Evolutionary conservation across 129 eudicot species (phyloP).

Genomic region (Logfia minima): DNA sequence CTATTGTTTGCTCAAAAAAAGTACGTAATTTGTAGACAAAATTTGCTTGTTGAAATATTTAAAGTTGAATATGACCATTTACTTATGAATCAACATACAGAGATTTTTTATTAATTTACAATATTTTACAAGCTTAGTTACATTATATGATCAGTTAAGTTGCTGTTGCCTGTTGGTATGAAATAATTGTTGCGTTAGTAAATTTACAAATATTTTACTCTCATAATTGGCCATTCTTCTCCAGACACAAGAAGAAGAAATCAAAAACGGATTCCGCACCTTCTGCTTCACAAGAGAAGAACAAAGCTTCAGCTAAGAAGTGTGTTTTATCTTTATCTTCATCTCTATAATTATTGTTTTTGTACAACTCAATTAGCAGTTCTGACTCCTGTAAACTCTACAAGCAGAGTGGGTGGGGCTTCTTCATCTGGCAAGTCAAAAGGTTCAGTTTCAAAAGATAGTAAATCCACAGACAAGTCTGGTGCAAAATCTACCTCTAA

Average conservation of each 20-base stretch:
- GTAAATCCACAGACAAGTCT: conserved; percentile 21
- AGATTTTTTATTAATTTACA: background rate
- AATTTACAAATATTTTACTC: background rate
- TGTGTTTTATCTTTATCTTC: conserved; percentile 18
- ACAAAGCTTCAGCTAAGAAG: conserved; percentile 51
- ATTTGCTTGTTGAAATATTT: background rate
- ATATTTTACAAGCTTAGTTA: too few species aligned
- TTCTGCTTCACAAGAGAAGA: conserved; percentile 37
- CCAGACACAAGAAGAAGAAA: conserved; percentile 64
- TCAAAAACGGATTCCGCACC: conserved; percentile 46
- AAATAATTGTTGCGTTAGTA: background rate
- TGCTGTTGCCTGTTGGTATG: background rate
- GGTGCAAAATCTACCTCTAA: conserved; percentile 22
- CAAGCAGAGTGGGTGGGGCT: conserved; percentile 32
- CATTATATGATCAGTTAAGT: background rate
- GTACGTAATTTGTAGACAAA: background rate
- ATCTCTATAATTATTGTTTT: background rate
- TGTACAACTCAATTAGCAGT: background rate
- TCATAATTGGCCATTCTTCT: conserved; percentile 7
- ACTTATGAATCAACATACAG: too few species aligned
- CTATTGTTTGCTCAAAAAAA: background rate
- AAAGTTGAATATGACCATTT: background rate
- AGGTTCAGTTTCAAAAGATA: conserved; percentile 19
- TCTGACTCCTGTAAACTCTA: background rate
- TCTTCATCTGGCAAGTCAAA: conserved; percentile 47